These are phyloP conservation scores for Chloranthus sessilifolius DNA, from an alignment of 164 flowering plant genomes.

Conservation along the genomic window DNA sequence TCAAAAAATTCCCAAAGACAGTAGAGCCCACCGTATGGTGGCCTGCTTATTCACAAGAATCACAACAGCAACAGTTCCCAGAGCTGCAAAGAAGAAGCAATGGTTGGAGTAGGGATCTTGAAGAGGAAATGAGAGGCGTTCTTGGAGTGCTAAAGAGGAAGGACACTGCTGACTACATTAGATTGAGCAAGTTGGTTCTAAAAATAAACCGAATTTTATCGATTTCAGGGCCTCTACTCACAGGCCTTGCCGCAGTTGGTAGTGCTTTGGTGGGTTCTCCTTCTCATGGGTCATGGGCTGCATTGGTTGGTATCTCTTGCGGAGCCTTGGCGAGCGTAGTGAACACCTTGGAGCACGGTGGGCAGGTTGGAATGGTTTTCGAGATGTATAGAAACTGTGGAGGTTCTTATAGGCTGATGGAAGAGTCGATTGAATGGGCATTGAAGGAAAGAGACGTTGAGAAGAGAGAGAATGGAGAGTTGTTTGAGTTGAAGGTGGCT, in stretches of 20 bases:
- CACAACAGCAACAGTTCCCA: conserved; percentile 7
- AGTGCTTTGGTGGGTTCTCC: conserved; percentile 30
- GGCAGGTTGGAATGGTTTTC: conserved; percentile 56
- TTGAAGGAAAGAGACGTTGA: conserved; percentile 12
- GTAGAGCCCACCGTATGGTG: conserved; percentile 46
- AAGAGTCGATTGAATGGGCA: conserved; percentile 28
- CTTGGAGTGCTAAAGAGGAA: conserved; percentile 33
- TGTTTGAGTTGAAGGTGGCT: conserved; percentile 49
- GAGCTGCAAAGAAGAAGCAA: conserved; percentile 23
- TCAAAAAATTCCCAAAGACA: conserved; percentile 40
- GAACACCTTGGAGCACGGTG: conserved; percentile 49
- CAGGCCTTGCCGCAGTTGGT: conserved; percentile 42
- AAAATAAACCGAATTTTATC: conserved; percentile 42
- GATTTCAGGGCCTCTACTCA: conserved; percentile 46
- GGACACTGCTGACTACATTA: conserved; percentile 39
- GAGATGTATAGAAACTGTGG: conserved; percentile 45
- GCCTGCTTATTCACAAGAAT: conserved; percentile 9
- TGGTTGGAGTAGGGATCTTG: conserved; percentile 48
- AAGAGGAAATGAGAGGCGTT: conserved; percentile 47
- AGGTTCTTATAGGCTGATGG: conserved; percentile 29
- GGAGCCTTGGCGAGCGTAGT: conserved; percentile 50
- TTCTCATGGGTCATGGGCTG: conserved; percentile 11
- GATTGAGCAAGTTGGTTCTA: conserved; percentile 35
- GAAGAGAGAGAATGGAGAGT: conserved; percentile 42
- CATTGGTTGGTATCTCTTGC: conserved; percentile 20